These are phyloP conservation scores for Spirogloea muscicola DNA, from an alignment of 139 green algal species.

Conservation along the genomic window DNA sequence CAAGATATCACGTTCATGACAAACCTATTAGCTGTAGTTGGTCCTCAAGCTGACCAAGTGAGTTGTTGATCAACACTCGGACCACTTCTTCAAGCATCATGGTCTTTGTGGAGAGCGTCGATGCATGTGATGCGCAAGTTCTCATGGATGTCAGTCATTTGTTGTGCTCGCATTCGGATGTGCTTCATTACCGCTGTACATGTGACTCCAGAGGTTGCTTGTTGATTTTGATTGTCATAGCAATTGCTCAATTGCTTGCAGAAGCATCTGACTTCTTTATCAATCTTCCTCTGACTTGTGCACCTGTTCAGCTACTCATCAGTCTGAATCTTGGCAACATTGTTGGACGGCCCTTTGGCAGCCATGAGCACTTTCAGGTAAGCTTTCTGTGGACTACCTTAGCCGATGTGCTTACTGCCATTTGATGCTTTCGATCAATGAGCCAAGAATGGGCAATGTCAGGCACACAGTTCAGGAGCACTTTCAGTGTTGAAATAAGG, in stretches of 20 bases:
- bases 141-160: too few relatives aligned
- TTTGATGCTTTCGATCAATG: constrained; percentile 3
- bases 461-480: background rate
- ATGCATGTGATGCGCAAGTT: too few relatives aligned
- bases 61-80: background rate
- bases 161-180: too few relatives aligned
- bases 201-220: too few relatives aligned
- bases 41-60: constrained; percentile 22
- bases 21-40: constrained; percentile 28
- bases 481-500: background rate
- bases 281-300: too few relatives aligned
- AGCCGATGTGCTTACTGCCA: too few relatives aligned
- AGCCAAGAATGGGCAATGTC: background rate
- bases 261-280: too few relatives aligned
- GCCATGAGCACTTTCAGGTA: constrained; percentile 27
- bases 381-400: too few relatives aligned
- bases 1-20: constrained; percentile 36
- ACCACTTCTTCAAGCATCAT: background rate
- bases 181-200: too few relatives aligned
- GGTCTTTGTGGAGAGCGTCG: background rate
- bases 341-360: constrained; percentile 30
- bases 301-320: constrained; percentile 34
- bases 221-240: too few relatives aligned
- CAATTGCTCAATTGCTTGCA: too few relatives aligned
- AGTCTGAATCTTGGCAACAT: constrained; percentile 6